Base-by-base conservation (phyloP, 345 rosid species). In the Citrus maxima region DNA sequence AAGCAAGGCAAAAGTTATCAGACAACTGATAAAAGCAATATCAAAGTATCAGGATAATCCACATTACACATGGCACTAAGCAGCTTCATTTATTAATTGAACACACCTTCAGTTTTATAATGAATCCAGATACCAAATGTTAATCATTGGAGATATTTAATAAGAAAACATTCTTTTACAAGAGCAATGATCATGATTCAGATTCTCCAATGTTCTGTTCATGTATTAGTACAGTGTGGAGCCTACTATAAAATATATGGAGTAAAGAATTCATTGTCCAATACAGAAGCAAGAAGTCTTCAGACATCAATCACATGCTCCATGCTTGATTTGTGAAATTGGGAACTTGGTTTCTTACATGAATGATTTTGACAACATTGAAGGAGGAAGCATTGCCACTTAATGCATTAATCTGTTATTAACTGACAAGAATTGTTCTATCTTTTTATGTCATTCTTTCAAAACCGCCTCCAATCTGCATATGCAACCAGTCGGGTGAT, bases 401-500 rank as follows among this genome's bases (percentile, higher is more conserved):
- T 73, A 42, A 58, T 82, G 84, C 77, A 80, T 86, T 42, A 42
- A 42, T 42, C 87, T 86, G 85, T 80, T 82, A 73, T 62, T 74
- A 28, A 61, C 68, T 72, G 51, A 73, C 13, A 58, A 64, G 37
- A 64, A 76, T 22, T 30, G 73, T 78, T 79, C 21, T n/a, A 66
- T 46, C 32, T 49, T 25, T 84, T 84, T 69, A 88, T 67, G 81
- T 80, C 73, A 90, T 80, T 88, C 95, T 87, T 78, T 87, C 91
- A 77, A 93, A 90, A 72, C 95, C 86, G 63, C 95, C 80, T 49
- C 93, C 93, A 74, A 94, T 79, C 86, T 93, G 95, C 94, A 91
- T 94, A 73, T 91, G 98, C 90, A 94, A 83, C 98, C 96, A 94
- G 73, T 94, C 95, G 0, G 93, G 93, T 67, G 96, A 95, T 67